Evolutionary conservation across 2,329 filamentous ascomycete species (phyloP), one percentile per base, ranked within the genome.

Genomic region (Fusarium poae): DNA sequence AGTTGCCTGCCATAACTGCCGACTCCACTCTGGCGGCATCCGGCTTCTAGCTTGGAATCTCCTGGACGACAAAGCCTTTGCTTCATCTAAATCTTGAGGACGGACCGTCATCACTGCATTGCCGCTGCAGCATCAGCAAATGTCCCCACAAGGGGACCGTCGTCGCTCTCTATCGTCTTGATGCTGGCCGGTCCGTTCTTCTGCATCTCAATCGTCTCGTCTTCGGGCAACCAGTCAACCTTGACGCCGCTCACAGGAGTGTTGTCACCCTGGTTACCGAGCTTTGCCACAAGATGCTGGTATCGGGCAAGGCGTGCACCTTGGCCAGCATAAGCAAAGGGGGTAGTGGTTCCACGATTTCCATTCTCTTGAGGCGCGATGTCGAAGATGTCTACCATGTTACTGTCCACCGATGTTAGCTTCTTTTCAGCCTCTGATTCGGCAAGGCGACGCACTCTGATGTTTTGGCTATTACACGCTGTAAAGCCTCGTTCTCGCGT

Each of bases 311-410:
- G 77, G 59, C 85, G 84, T 45, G 84, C 82, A 65, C 88, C 86
- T 74, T 88, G 86, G 48, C 83, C 84, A 52, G 85, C 82, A 70
- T 85, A 84, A 27, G 79, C 79, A 54, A 85, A 86, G 2, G 79
- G 79, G 18, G 79, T 70, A 72, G 76, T 63, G 62, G 75, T 62
- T 67, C 78, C 72, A 70, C 81, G 72, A 65, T 76, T 72, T 51
- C 75, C 72, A 34, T 79, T 77, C 61, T 83, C 83, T 60, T 85
- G 83, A 23, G 87, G 86, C 35, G 85, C 84, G 73, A 89, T 88
- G 67, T 90, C 88, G 78, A 90, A 90, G 46, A 91, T 87, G 74
- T 91, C 88, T 63, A 91, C 88, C 79, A 91, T 86, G 72, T 90
- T 89, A 73, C 88, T 91, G 74, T 50, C 65, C 46, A 32, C 25